A percentile compares a stretch with the other conserved stretches of the same genome.
phyloP scores from a whole-genome alignment of 495 filamentous ascomycete genomes.

The Tetracladium setigerum region DNA sequence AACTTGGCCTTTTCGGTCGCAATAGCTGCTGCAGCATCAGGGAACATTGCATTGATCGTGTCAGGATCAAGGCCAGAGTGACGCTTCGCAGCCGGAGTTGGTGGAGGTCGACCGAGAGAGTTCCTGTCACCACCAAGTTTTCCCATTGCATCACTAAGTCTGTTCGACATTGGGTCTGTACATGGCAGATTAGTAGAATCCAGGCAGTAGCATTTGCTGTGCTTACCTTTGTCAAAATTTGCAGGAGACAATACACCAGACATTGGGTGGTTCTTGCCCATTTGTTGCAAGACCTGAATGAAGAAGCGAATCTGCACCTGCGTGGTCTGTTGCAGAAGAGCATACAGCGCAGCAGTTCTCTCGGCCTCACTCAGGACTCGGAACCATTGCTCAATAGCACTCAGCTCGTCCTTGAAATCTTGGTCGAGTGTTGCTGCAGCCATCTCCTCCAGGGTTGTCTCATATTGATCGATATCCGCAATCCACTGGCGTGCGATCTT shows the following conservation, averaged over 20 bases:
- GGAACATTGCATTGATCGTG: constrained; percentile 98
- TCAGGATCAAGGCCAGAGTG: constrained; percentile 88
- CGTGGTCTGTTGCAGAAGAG: constrained; percentile 92
- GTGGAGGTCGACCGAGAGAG: constrained; percentile 69
- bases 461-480: constrained; percentile 95
- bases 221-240: constrained; percentile 90
- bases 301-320: constrained; percentile 99
- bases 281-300: constrained; percentile 96
- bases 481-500: constrained; percentile 98
- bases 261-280: constrained; percentile 97
- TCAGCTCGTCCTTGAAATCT: constrained; percentile 98
- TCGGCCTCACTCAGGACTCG: constrained; percentile 94
- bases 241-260: constrained; percentile 91
- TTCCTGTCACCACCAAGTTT: constrained; percentile 86
- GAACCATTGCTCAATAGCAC: constrained; percentile 99
- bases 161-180: constrained; percentile 93
- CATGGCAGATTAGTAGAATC: neutral
- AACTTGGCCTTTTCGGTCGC: constrained; percentile 96
- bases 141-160: constrained; percentile 94
- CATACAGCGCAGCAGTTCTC: constrained; percentile 90
- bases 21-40: constrained; percentile 94
- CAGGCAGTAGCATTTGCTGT: constrained; percentile 11
- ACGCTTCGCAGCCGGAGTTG: constrained; percentile 69
- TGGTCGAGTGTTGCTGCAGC: constrained; percentile 95
- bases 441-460: constrained; percentile 97